A percentile compares a stretch with the other conserved stretches of the same genome.
Conservation (phyloP, 495 filamentous ascomycete genomes). For the Penicillium roqueforti region DNA sequence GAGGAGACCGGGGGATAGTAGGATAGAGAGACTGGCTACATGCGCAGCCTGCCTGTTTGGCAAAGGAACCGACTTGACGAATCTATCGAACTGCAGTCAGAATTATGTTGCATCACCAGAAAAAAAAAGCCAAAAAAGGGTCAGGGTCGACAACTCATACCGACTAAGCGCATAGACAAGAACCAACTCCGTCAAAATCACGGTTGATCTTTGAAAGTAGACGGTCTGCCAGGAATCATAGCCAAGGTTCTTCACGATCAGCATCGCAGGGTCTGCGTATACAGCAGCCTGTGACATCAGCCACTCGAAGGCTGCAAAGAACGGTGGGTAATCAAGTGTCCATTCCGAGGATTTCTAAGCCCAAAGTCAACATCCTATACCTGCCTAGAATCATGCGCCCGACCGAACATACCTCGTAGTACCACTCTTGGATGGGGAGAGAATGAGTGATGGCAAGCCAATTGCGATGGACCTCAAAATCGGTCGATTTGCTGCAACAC, state of each 20-base stretch:
- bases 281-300: slow-evolving; percentile 75
- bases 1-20: slow-evolving; percentile 86
- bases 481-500: slow-evolving; percentile 82
- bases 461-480: slow-evolving; percentile 97
- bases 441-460: slow-evolving; percentile 95
- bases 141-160: too few relatives aligned
- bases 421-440: slow-evolving; percentile 84
- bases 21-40: slow-evolving; percentile 79
- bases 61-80: slow-evolving; percentile 61
- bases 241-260: slow-evolving; percentile 71
- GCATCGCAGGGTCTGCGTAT: slow-evolving; percentile 74
- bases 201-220: slow-evolving; percentile 85
- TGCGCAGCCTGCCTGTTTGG: slow-evolving; percentile 72
- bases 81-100: slow-evolving; percentile 44
- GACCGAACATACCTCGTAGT: slow-evolving; percentile 64
- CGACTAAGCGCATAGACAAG: slow-evolving; percentile 78
- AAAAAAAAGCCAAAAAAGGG: too few relatives aligned
- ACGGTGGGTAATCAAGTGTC: slow-evolving; percentile 97
- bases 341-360: slow-evolving; percentile 86
- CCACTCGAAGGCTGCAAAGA: slow-evolving; percentile 98
- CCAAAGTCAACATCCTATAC: slow-evolving; percentile 3
- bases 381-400: not conserved
- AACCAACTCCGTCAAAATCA: slow-evolving; percentile 81
- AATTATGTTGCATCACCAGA: not conserved
- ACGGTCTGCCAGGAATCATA: slow-evolving; percentile 90